phyloP scores from a whole-genome alignment of 176 grass and related monocot species.

The Carex parvula region DNA sequence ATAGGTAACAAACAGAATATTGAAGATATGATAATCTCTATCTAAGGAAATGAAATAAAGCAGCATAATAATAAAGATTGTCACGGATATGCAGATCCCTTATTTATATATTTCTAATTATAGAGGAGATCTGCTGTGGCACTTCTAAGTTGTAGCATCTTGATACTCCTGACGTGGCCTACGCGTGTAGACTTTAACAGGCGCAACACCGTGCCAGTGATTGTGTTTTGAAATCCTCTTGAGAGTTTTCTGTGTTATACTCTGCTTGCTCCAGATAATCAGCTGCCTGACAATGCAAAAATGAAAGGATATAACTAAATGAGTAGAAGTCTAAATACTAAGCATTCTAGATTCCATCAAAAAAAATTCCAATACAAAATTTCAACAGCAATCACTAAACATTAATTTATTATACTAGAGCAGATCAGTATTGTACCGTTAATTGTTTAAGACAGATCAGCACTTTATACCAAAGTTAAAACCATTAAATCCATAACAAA shows the following conservation, averaged over 20 bases:
- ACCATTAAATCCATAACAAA: background rate
- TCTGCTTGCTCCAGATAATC: constrained; percentile 95
- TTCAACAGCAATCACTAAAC: background rate
- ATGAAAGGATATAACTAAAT: background rate
- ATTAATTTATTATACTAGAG: background rate
- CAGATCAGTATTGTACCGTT: background rate
- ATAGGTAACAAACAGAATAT: too few species aligned
- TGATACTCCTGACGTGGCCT: too few species aligned
- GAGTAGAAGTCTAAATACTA: background rate
- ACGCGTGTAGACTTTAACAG: too few species aligned
- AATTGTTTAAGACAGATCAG: background rate
- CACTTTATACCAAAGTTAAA: background rate
- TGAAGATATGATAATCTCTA: too few species aligned
- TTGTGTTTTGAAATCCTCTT: constrained; percentile 80
- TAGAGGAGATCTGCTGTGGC: too few species aligned
- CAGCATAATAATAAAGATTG: too few species aligned
- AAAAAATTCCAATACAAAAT: background rate
- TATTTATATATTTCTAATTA: too few species aligned
- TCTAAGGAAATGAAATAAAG: too few species aligned
- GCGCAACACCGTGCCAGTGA: constrained; percentile 73
- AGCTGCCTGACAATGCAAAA: constrained; percentile 46
- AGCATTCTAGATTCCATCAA: background rate
- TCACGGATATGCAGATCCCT: too few species aligned
- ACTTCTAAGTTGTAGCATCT: too few species aligned
- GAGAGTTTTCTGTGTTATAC: constrained; percentile 76